Conservation (phyloP, 345 rosid genomes). For the Eucalyptus microcorys region DNA sequence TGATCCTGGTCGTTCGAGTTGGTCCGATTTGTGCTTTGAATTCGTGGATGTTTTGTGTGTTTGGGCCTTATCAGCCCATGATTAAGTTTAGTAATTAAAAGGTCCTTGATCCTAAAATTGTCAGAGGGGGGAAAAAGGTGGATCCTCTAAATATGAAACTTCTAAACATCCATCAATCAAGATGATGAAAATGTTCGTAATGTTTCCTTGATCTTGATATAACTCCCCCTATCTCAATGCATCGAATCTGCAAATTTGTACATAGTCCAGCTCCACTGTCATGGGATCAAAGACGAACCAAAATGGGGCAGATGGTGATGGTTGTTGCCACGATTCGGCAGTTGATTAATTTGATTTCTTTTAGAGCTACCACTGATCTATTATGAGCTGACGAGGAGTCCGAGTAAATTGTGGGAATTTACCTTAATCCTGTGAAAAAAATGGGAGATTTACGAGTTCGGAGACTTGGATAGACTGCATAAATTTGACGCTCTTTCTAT, state of each 20-base stretch:
- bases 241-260: not conserved
- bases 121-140: not conserved
- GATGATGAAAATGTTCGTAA: not conserved
- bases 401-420: not conserved
- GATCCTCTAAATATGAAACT: not conserved
- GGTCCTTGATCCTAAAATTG: not conserved
- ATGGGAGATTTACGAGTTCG: accelerated
- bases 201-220: not conserved
- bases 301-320: not conserved
- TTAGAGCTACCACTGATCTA: not conserved
- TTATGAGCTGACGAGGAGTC: not conserved
- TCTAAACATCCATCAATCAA: not conserved
- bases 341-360: not conserved
- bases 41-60: not conserved
- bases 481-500: too few relatives aligned
- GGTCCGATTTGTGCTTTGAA: not conserved
- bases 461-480: not conserved
- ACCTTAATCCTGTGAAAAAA: not conserved
- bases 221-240: not conserved
- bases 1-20: not conserved
- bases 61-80: not conserved
- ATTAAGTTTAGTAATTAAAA: not conserved
- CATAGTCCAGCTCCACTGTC: not conserved
- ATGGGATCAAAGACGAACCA: not conserved
- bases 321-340: not conserved